Evolutionary conservation across 306 rosid species (phyloP).

Genomic region (Lupinus albus): DNA sequence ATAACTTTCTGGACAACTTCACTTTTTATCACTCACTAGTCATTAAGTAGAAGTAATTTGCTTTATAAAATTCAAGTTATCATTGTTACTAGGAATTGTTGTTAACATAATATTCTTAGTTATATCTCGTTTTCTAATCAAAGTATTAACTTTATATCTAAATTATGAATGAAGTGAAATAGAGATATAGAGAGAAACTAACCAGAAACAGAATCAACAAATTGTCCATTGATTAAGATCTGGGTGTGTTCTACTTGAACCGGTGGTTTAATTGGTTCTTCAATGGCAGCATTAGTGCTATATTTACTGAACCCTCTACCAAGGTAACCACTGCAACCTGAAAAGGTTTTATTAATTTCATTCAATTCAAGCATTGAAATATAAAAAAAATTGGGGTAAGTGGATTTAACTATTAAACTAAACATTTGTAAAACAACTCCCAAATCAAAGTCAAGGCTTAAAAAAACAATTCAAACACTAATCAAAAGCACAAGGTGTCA

Average conservation of each 20-base stretch:
- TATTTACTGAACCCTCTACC: slow-evolving; percentile 49
- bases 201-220: slow-evolving; percentile 76
- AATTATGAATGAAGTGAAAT: neutral
- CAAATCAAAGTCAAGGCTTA: neutral
- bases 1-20: too few species aligned
- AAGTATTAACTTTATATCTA: neutral
- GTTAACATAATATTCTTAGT: too few species aligned
- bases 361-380: neutral
- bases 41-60: too few species aligned
- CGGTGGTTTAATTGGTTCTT: slow-evolving; percentile 60
- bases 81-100: too few species aligned
- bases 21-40: too few species aligned
- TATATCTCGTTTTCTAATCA: neutral
- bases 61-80: too few species aligned
- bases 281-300: slow-evolving; percentile 63
- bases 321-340: slow-evolving; percentile 48
- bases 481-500: too few species aligned
- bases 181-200: neutral
- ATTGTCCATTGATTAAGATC: slow-evolving; percentile 70
- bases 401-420: neutral
- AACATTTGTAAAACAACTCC: neutral
- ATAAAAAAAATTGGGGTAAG: neutral
- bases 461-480: neutral
- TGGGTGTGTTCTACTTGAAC: slow-evolving; percentile 52
- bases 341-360: neutral